Evolutionary conservation across 2,329 filamentous ascomycete species (phyloP), one percentile per base, ranked within the genome.

Genomic region (Byssochlamys sp.): DNA sequence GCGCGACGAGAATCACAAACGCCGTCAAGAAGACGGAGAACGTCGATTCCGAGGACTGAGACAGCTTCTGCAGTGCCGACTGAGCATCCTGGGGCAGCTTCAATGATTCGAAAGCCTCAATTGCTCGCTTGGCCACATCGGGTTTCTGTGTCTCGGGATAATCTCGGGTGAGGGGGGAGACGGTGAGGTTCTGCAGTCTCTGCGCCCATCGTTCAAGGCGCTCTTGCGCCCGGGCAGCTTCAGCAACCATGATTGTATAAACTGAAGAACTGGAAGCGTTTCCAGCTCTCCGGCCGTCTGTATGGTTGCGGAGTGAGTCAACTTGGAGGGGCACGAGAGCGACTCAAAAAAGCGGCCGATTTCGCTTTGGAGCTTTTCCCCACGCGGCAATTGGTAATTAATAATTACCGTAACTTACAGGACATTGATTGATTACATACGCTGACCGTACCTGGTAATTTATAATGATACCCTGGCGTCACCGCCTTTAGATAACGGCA

Each of bases 11-110:
- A 54, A 77, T 67, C 2, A 77, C 67, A 52, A 77, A 75, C 24
- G 76, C 74, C 25, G 76, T 71, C 58, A 78, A 63, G 52, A 79
- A 68, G 48, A 77, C 67, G 2, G 70, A 73, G 55, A 77, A 77
- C 0, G 66, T 60, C 3, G 74, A 71, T 19, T 67, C 62, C 29
- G 71, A 59, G 53, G 68, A 62, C 55, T 67, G 59, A 39, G 70
- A 66, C 59, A 78, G 61, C 58, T 73, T 74, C 58, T 75, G 63
- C 51, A 78, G 55, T 14, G 73, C 73, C 48, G 69, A 64, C 57
- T 71, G 66, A 3, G 71, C 67, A 28, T 69, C 67, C 49, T 69
- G 66, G 1, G 73, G 65, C 24, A 77, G 67, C 33, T 68, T 69
- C 12, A 77, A 62, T 19, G 72, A 71, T 61, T 76, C 74, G 45